Percentiles rank a stretch among this genome's conserved stretches.
phyloP scores from a whole-genome alignment of 441 rosid species.

The Corymbia calophylla region DNA sequence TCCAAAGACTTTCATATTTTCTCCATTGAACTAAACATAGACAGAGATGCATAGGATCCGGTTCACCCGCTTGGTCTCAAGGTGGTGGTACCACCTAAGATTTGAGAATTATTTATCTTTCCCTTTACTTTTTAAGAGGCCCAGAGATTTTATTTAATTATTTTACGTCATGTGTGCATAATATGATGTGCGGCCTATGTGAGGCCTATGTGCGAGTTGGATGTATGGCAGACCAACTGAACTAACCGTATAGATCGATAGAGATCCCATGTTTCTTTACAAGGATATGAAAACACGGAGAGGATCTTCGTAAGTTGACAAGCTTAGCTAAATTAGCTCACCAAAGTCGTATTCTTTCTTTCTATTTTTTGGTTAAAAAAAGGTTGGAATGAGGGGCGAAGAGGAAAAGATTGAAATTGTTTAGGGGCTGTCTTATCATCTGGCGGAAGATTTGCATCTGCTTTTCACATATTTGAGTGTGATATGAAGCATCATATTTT shows the following conservation, averaged over 20 bases:
- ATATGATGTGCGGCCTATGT: background rate
- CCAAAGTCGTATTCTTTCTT: background rate
- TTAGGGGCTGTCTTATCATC: background rate
- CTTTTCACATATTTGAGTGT: background rate
- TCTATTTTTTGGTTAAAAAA: background rate
- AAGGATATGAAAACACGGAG: background rate
- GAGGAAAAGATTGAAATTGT: background rate
- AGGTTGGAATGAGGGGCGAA: background rate
- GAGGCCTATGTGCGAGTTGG: background rate
- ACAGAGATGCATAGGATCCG: background rate
- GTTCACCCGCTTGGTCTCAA: background rate
- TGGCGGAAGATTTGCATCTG: background rate
- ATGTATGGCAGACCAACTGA: slow-evolving; percentile 43
- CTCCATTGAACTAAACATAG: too few species aligned
- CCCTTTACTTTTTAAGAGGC: background rate
- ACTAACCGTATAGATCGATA: slow-evolving; percentile 14
- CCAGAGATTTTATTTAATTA: background rate
- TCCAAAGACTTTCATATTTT: too few species aligned
- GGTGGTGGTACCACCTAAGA: background rate
- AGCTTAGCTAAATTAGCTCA: background rate
- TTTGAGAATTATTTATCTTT: background rate
- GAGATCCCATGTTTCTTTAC: background rate
- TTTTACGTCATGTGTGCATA: background rate
- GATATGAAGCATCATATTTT: background rate
- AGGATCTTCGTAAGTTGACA: background rate